Conservation (phyloP, 345 rosid species). For the Eucalyptus viminalis region DNA sequence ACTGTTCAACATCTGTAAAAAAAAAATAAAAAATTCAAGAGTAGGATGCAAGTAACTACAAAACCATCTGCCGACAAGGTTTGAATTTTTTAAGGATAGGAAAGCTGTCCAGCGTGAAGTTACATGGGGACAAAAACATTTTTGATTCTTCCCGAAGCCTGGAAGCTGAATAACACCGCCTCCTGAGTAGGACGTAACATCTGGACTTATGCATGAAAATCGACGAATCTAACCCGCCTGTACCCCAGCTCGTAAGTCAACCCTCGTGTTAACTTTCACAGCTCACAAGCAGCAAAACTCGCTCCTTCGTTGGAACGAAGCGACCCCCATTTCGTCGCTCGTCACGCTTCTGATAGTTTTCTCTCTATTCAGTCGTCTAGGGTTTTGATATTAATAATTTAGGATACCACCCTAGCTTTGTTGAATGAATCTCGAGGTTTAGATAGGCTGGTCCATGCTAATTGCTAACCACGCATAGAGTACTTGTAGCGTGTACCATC, state of each 20-base stretch:
- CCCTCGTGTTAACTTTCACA: not conserved
- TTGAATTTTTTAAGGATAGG: not conserved
- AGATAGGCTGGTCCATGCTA: not conserved
- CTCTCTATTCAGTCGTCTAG: not conserved
- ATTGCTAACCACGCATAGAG: not conserved
- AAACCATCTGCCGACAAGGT: not conserved
- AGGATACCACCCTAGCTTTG: not conserved
- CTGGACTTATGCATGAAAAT: not conserved
- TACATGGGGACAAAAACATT: not conserved
- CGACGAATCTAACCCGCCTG: not conserved
- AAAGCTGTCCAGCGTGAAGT: not conserved
- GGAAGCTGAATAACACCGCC: not conserved
- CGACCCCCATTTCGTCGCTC: not conserved
- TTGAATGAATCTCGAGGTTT: not conserved
- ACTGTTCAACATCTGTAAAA: not conserved
- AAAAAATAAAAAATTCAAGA: not conserved
- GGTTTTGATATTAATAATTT: not conserved
- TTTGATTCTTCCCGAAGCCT: not conserved
- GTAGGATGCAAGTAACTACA: not conserved
- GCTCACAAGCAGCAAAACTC: not conserved
- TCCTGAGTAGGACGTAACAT: not conserved
- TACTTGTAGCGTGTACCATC: not conserved
- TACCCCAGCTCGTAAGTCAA: not conserved
- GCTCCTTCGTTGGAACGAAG: not conserved
- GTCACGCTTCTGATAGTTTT: not conserved